Base-by-base conservation (phyloP, 164 flowering plant species). In the Nelumbo lutea region DNA sequence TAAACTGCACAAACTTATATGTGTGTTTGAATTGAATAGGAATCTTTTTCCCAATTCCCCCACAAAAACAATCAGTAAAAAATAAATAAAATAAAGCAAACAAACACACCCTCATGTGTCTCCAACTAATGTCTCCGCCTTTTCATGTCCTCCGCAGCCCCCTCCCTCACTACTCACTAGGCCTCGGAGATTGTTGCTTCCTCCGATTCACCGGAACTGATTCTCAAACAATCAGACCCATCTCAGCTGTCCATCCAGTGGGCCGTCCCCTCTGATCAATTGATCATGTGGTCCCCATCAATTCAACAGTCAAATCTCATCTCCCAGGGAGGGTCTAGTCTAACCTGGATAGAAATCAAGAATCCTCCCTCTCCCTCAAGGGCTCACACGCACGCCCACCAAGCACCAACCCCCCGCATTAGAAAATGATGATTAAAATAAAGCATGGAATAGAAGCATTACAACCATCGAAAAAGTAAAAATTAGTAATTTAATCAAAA, bases 101-200 rank as follows among this genome's bases (percentile, higher is more conserved):
- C 50, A 45, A 62, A 51, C 70, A 68, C 64, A 42, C 50, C 27
- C 68, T 68, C 84, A 74, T 77, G 80, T 77, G 81, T 74, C 65
- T 66, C 79, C 81, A 78, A 81, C 81, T 81, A 70, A 61, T 62
- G 75, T 76, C 75, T 75, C 78, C 13, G 43, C 65, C 81, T 79
- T 81, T 77, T 75, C 45, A 75, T 74, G 27, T 27, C 27, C 27
- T 27, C 27, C 27, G 27, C 27, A 27, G 27, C 39, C 48, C 38
- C 42, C 70, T 45, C 60, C 64, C 44, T 41, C 38, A 42, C 67
- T 60, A 60, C 42, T 45, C 53, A 42, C 51, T 65, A 59, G 6
- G 3, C 55, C 11, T 38, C 10, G 40, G 11, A 44, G 60, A 27
- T 27, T 27, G 27, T 46, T 46, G 4, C 48, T 46, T 46, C 7